Evolutionary conservation across 495 filamentous ascomycete genomes (phyloP).

Genomic region (Podospora pseudopauciseta): DNA sequence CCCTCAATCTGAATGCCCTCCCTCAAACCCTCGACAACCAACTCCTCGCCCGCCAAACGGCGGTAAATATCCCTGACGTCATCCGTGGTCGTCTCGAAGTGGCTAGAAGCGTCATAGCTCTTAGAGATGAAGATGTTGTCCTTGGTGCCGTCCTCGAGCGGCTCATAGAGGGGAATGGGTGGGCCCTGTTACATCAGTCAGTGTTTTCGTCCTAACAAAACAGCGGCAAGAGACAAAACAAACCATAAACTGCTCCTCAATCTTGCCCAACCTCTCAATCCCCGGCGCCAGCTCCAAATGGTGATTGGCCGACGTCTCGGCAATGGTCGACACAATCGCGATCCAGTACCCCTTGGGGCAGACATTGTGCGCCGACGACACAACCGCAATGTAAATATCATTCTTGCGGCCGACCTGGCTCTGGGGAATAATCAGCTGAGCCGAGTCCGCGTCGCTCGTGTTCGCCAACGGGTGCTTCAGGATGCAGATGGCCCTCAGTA

Average conservation of each 20-base stretch:
- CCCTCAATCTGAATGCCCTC: conserved; percentile 52
- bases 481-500: conserved; percentile 95
- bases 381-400: conserved; percentile 97
- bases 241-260: conserved; percentile 96
- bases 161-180: conserved; percentile 90
- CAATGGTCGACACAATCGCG: conserved; percentile 95
- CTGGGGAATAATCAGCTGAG: conserved; percentile 96
- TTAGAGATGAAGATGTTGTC: conserved; percentile 97
- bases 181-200: conserved; percentile 49
- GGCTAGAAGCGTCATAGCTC: conserved; percentile 95
- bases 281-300: conserved; percentile 92
- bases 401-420: conserved; percentile 93
- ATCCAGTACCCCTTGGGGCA: conserved; percentile 99
- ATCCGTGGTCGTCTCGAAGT: conserved; percentile 90
- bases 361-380: conserved; percentile 94
- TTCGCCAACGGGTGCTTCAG: conserved; percentile 86
- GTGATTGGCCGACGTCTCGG: conserved; percentile 87
- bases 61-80: conserved; percentile 93
- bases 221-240: conserved; percentile 9
- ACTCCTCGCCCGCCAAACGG: conserved; percentile 80
- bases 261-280: conserved; percentile 86
- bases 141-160: conserved; percentile 75
- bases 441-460: conserved; percentile 85
- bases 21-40: conserved; percentile 61
- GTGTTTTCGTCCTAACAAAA: background rate